Evolutionary conservation across 2,329 filamentous ascomycete species (phyloP).

Genomic region (Trichoderma sp.): DNA sequence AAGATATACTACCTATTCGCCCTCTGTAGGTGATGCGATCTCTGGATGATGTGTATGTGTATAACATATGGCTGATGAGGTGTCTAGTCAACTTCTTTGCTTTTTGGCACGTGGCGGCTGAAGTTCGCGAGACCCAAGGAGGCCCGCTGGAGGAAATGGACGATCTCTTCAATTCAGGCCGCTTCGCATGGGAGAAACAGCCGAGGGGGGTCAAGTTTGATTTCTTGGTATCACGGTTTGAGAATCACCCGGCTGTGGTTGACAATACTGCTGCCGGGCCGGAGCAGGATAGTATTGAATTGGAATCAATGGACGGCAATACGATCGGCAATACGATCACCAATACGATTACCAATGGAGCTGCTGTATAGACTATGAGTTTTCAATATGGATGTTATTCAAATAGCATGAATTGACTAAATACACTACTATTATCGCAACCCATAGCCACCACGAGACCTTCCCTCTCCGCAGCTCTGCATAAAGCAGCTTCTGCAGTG

Average conservation of each 20-base stretch:
- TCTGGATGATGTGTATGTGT: not conserved
- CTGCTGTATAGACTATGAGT: not conserved
- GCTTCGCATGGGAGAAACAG: constrained; percentile 55
- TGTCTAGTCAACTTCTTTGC: constrained; percentile 48
- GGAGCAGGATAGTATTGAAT: not conserved
- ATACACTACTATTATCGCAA: not conserved
- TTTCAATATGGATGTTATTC: not conserved
- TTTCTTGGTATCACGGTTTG: constrained; percentile 47
- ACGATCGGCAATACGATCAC: not conserved
- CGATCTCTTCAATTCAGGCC: constrained; percentile 59
- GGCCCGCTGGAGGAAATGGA: constrained; percentile 69
- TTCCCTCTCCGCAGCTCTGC: constrained; percentile 51
- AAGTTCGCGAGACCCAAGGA: constrained; percentile 74
- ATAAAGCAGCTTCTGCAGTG: constrained; percentile 48
- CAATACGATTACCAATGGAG: not conserved
- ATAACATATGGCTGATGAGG: not conserved
- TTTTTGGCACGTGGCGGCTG: constrained; percentile 67
- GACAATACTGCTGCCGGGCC: constrained; percentile 31
- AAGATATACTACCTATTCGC: constrained; percentile 74
- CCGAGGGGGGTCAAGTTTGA: constrained; percentile 46
- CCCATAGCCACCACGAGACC: not conserved
- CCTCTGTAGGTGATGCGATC: constrained; percentile 41
- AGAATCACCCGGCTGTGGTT: constrained; percentile 36
- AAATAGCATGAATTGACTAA: not conserved
- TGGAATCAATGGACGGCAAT: not conserved